Evolutionary conservation across 2,329 filamentous ascomycete species (phyloP).

Genomic region (Colletotrichum sp.): DNA sequence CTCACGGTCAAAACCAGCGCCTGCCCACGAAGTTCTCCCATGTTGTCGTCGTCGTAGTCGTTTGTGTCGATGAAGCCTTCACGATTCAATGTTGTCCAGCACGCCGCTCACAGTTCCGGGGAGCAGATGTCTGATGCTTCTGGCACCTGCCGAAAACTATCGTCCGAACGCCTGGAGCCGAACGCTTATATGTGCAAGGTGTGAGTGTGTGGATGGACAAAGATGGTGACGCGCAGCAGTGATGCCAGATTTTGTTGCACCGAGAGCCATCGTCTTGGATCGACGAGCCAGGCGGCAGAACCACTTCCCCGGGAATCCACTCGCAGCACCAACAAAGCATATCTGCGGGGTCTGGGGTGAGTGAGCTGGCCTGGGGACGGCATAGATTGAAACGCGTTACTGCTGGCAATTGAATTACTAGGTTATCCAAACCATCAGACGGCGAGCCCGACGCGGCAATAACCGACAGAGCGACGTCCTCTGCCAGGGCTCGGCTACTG

Average conservation of each 20-base stretch:
- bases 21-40: conserved; percentile 30
- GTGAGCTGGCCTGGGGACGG: neutral
- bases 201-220: neutral
- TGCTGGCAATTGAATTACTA: neutral
- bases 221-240: neutral
- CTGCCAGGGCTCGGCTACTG: neutral
- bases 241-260: neutral
- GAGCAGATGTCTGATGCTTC: neutral
- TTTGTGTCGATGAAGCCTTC: neutral
- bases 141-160: neutral
- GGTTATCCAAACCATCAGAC: neutral
- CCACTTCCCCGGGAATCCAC: conserved; percentile 5
- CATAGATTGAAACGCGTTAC: neutral
- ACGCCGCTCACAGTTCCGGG: neutral
- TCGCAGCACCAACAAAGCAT: neutral
- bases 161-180: neutral
- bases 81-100: neutral
- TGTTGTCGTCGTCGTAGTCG: neutral
- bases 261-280: neutral
- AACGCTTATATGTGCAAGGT: neutral
- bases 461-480: neutral
- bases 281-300: neutral
- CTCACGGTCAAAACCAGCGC: conserved; percentile 47
- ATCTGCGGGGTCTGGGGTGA: neutral
- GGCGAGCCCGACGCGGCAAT: neutral